A percentile compares a stretch with the other conserved stretches of the same genome.
Conservation (phyloP, 202 grass and related monocot genomes). For the Musa balbisiana region DNA sequence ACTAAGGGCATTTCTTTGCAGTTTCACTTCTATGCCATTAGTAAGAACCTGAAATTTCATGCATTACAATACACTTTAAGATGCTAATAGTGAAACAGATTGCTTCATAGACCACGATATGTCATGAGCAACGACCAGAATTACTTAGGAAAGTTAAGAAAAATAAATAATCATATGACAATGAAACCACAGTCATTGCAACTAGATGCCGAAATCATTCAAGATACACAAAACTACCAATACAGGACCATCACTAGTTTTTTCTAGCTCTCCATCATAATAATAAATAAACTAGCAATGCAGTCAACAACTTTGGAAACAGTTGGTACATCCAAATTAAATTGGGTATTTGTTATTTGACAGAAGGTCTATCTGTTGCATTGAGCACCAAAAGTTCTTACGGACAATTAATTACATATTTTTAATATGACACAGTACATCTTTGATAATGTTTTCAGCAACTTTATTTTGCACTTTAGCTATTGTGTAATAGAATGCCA, state of each 20-base stretch:
- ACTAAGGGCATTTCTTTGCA: conserved; percentile 22
- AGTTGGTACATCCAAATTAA: neutral
- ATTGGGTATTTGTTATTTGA: no score
- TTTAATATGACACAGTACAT: neutral
- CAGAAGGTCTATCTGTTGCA: neutral
- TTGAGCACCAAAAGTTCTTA: neutral
- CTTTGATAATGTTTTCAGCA: neutral
- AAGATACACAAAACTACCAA: neutral
- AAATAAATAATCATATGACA: neutral
- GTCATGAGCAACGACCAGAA: neutral
- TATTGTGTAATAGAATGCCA: neutral
- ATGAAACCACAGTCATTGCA: neutral
- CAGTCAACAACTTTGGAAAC: neutral
- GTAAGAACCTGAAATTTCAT: conserved; percentile 18
- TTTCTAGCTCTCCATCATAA: neutral
- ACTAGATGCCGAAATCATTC: neutral
- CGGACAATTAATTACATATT: neutral
- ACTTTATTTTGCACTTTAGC: neutral
- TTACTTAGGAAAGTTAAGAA: neutral
- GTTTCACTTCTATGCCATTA: conserved; percentile 20
- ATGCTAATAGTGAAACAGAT: neutral
- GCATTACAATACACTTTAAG: neutral
- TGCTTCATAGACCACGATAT: neutral
- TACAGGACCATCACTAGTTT: neutral
- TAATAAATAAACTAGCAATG: neutral